Conservation (phyloP, 2,329 filamentous ascomycete species). For the Talaromyces atroroseus region DNA sequence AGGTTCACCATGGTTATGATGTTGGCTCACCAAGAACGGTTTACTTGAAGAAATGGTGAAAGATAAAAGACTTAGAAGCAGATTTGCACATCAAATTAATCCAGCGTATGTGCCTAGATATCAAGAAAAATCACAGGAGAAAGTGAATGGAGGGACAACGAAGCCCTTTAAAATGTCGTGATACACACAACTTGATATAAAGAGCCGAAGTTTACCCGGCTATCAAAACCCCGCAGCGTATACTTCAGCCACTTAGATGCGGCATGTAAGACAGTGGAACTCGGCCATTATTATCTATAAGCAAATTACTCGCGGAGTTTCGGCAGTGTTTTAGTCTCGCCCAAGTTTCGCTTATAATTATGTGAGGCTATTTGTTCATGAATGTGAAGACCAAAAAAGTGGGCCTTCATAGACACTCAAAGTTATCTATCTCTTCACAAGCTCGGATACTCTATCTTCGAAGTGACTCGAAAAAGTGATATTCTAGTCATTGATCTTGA, state of each 20-base stretch:
- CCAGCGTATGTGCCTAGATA: neutral
- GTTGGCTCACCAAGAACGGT: neutral
- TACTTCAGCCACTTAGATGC: neutral
- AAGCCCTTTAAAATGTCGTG: neutral
- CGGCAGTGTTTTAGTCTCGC: neutral
- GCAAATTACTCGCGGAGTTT: neutral
- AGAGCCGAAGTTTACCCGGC: slow-evolving; percentile 8
- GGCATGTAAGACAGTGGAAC: neutral
- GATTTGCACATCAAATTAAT: neutral
- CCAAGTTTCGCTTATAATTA: neutral
- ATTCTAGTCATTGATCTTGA: neutral
- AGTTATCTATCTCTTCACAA: too few relatives aligned
- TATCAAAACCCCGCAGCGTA: neutral
- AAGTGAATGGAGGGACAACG: neutral
- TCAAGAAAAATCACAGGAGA: neutral
- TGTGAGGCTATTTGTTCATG: neutral
- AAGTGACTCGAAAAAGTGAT: too few relatives aligned
- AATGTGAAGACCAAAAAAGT: neutral
- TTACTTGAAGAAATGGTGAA: neutral
- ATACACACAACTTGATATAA: neutral
- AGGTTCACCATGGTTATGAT: slow-evolving; percentile 25
- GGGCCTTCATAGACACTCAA: neutral
- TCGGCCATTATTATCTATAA: neutral
- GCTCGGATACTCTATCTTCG: too few relatives aligned
- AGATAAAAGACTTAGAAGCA: neutral